These are phyloP conservation scores for Magnusiomyces ingens DNA, from an alignment of 1,139 yeast species.

Conservation along the genomic window DNA sequence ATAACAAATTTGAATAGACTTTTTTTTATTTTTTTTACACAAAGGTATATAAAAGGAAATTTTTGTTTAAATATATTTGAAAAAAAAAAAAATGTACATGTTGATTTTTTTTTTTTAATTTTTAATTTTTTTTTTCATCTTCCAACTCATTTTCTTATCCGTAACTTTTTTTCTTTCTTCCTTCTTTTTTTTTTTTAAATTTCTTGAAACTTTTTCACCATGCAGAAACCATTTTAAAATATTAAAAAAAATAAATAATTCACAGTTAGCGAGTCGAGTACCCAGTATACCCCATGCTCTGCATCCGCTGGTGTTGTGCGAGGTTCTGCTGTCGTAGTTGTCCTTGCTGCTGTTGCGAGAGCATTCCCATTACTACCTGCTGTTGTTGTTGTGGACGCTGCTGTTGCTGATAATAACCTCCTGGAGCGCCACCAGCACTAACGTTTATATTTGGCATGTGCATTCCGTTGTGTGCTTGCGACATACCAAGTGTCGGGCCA, in stretches of 20 bases:
- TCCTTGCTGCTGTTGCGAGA: constrained; percentile 5
- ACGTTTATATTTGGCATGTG: not conserved
- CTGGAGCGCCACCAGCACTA: not conserved
- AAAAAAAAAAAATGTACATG: not conserved
- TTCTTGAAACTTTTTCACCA: not conserved
- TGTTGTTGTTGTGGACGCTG: constrained; percentile 4
- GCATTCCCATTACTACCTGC: constrained; percentile 8
- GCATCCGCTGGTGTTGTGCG: too few species aligned
- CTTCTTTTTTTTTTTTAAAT: not conserved
- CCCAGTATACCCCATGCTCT: too few species aligned
- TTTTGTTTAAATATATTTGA: not conserved
- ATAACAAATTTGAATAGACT: not conserved
- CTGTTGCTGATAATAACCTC: not conserved
- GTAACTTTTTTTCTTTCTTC: not conserved
- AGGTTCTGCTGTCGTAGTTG: too few species aligned
- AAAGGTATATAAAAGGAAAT: not conserved
- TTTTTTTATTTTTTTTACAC: not conserved
- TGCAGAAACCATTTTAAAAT: not conserved
- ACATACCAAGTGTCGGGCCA: not conserved
- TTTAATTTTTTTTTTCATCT: not conserved
- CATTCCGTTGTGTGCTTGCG: not conserved
- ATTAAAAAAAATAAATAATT: not conserved
- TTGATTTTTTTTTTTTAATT: constrained; percentile 5
- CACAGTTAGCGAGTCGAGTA: constrained; percentile 10
- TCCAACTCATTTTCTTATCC: not conserved